Conservation (phyloP, 2,329 filamentous ascomycete genomes). For the Trichoderma oligosporum region DNA sequence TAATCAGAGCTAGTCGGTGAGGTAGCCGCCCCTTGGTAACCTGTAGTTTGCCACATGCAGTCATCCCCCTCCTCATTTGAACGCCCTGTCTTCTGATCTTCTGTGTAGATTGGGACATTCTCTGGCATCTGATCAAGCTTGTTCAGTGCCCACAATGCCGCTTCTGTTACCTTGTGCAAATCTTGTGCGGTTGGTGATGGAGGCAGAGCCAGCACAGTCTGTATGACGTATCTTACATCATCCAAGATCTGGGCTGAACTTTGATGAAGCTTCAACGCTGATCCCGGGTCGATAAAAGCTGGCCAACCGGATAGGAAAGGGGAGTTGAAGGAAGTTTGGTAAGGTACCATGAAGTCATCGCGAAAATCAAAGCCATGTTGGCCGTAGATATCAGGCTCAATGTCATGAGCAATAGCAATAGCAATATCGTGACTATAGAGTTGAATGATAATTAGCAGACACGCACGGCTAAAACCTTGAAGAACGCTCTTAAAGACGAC, state of each 20-base stretch:
- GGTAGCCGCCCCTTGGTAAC: constrained; percentile 7
- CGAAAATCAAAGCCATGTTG: constrained; percentile 41
- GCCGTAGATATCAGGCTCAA: constrained; percentile 40
- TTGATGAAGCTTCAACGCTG: constrained; percentile 42
- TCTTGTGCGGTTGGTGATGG: constrained; percentile 34
- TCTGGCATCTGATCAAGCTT: constrained; percentile 35
- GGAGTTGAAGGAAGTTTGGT: constrained; percentile 45
- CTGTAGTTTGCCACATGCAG: constrained; percentile 11
- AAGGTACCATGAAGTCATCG: constrained; percentile 37
- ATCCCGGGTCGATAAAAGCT: constrained; percentile 41
- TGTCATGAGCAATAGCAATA: constrained; percentile 48
- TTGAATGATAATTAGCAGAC: constrained; percentile 21
- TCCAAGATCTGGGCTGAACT: constrained; percentile 49
- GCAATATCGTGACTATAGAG: constrained; percentile 42
- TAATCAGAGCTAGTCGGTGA: constrained; percentile 8
- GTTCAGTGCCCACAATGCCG: constrained; percentile 40
- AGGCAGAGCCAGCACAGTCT: constrained; percentile 41
- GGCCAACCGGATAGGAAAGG: constrained; percentile 44
- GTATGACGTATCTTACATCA: constrained; percentile 47
- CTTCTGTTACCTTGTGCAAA: constrained; percentile 37
- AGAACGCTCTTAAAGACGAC: neutral
- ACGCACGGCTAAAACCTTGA: neutral
- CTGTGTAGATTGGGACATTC: constrained; percentile 8
- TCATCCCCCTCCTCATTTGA: constrained; percentile 6
- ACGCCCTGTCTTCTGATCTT: neutral